Evolutionary conservation across 106 monocot species (phyloP).

Genomic region (Ottelia alismoides): DNA sequence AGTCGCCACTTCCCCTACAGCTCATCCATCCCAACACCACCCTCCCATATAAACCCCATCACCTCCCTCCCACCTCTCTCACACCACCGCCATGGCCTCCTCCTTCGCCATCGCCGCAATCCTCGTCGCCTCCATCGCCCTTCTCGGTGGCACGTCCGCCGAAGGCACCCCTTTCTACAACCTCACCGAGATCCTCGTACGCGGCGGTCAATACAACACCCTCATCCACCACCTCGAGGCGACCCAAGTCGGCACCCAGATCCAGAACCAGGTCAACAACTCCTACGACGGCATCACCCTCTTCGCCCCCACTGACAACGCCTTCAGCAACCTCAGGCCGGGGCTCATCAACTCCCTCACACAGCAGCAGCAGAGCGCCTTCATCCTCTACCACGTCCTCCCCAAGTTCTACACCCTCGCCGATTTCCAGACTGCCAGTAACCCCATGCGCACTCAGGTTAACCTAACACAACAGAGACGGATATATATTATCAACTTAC

Average conservation of each 20-base stretch:
- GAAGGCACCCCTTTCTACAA: slow-evolving; percentile 10
- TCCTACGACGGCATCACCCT: slow-evolving; percentile 38
- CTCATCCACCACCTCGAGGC: slow-evolving; percentile 34
- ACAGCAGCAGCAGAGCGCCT: slow-evolving; percentile 19
- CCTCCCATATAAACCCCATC: neutral
- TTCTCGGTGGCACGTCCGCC: slow-evolving; percentile 3
- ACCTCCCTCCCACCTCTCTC: neutral
- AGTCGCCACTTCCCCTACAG: too few relatives aligned
- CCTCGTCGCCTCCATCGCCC: slow-evolving; percentile 1
- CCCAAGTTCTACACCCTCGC: slow-evolving; percentile 28
- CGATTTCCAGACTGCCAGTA: slow-evolving; percentile 44
- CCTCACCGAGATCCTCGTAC: slow-evolving; percentile 28
- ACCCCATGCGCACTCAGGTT: slow-evolving; percentile 46
- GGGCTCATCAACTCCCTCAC: slow-evolving; percentile 44
- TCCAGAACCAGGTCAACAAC: slow-evolving; percentile 52
- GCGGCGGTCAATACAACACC: slow-evolving; percentile 35
- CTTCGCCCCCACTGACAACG: slow-evolving; percentile 72
- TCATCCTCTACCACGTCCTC: slow-evolving; percentile 46
- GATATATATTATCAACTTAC: too few relatives aligned
- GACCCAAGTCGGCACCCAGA: slow-evolving; percentile 33
- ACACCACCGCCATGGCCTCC: neutral
- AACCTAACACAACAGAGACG: too few relatives aligned
- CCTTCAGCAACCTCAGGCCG: slow-evolving; percentile 45
- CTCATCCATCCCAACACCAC: neutral
- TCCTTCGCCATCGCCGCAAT: slow-evolving; percentile 3